These are phyloP conservation scores for Flaveria sonorensis DNA, from an alignment of 129 eudicot species.

Conservation along the genomic window DNA sequence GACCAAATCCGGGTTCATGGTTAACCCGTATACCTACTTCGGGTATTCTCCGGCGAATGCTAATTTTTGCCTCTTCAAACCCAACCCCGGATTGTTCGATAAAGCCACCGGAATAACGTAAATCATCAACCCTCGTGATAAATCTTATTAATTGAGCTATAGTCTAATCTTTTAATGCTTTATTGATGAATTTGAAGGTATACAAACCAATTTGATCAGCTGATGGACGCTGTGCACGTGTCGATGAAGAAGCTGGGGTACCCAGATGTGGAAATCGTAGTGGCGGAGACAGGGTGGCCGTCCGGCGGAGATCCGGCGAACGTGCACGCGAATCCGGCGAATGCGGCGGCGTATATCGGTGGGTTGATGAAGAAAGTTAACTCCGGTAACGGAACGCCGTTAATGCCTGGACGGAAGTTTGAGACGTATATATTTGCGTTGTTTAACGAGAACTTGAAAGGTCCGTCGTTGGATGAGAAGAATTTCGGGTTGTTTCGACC, in stretches of 20 bases:
- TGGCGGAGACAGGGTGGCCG: conserved; percentile 97
- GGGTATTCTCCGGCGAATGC: conserved; percentile 53
- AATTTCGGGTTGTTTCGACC: conserved; percentile 87
- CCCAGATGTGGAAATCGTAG: conserved; percentile 71
- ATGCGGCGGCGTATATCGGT: conserved; percentile 67
- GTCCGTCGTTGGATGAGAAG: conserved; percentile 80
- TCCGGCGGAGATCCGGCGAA: conserved; percentile 60
- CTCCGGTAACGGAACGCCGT: conserved; percentile 76
- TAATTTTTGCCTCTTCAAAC: conserved; percentile 47
- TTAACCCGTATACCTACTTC: conserved; percentile 92
- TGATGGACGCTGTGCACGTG: conserved; percentile 65
- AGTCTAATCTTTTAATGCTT: neutral
- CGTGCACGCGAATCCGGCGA: conserved; percentile 52
- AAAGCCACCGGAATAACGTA: conserved; percentile 45
- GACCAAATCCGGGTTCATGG: conserved; percentile 79
- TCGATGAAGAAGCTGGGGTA: conserved; percentile 76
- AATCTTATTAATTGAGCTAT: neutral
- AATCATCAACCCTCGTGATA: neutral
- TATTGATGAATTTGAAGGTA: conserved; percentile 31
- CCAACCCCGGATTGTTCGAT: conserved; percentile 60
- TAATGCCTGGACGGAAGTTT: conserved; percentile 77
- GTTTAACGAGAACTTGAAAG: conserved; percentile 81
- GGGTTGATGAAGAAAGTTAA: conserved; percentile 57
- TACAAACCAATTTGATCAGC: conserved; percentile 70
- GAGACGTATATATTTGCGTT: conserved; percentile 77